A percentile compares a stretch with the other conserved stretches of the same genome.
phyloP scores from a whole-genome alignment of 192 early-diverging fungal genomes.

The Dispira simplex region DNA sequence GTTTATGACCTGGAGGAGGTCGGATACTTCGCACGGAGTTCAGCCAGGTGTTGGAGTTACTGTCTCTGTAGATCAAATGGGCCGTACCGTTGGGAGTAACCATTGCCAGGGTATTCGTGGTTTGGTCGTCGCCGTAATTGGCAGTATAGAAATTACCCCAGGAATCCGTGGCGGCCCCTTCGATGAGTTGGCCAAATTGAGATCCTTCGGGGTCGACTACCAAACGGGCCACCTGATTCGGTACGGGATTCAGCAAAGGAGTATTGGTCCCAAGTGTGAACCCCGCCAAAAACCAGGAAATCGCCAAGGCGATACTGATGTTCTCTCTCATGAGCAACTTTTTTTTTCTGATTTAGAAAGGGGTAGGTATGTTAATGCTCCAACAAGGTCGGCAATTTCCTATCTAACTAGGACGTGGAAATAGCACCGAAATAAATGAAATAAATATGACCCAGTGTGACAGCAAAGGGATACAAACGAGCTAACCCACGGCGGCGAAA shows the following conservation, averaged over 20 bases:
- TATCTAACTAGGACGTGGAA: too few relatives aligned
- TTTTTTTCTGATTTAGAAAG: too few relatives aligned
- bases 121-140: conserved; percentile 14
- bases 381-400: too few relatives aligned
- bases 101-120: conserved; percentile 11
- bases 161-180: conserved; percentile 34
- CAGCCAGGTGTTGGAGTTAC: conserved; percentile 17
- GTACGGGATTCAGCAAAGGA: neutral
- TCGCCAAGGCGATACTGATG: too few relatives aligned
- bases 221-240: conserved; percentile 12
- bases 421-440: too few relatives aligned
- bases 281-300: too few relatives aligned
- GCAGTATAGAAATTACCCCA: conserved; percentile 30
- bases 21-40: conserved; percentile 30
- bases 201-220: conserved; percentile 17
- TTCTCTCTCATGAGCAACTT: too few relatives aligned
- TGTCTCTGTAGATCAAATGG: conserved; percentile 16
- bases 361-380: too few relatives aligned
- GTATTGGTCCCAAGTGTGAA: too few relatives aligned
- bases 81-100: conserved; percentile 15
- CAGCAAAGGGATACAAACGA: too few relatives aligned
- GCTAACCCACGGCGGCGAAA: too few relatives aligned
- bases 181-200: conserved; percentile 29
- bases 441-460: too few relatives aligned
- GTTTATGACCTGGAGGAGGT: conserved; percentile 5